phyloP scores from a whole-genome alignment of 2,329 filamentous ascomycete species.

The Paraphoma sp. region DNA sequence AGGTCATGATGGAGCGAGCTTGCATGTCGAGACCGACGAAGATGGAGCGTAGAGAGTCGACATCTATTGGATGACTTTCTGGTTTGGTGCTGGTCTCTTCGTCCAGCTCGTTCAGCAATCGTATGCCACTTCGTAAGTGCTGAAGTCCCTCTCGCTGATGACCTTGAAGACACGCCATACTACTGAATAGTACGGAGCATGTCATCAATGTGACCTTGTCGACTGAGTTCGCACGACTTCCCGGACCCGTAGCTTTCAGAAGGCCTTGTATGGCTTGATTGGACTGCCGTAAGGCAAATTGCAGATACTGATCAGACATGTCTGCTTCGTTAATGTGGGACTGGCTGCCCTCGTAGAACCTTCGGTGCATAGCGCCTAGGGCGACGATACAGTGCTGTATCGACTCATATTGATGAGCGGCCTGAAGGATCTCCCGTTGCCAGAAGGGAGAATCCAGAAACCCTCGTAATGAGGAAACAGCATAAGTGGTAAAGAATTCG shows the following conservation, averaged over 20 bases:
- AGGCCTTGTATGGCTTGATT: slow-evolving; percentile 37
- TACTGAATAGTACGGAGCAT: slow-evolving; percentile 39
- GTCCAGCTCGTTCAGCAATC: slow-evolving; percentile 38
- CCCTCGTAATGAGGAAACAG: slow-evolving; percentile 30
- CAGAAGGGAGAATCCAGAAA: slow-evolving; percentile 41
- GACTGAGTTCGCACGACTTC: slow-evolving; percentile 3
- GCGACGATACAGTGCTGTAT: slow-evolving; percentile 41
- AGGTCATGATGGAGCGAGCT: slow-evolving; percentile 35
- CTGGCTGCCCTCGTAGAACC: slow-evolving; percentile 28
- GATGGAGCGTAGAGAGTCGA: slow-evolving; percentile 36
- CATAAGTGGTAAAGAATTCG: slow-evolving; percentile 38
- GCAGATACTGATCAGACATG: slow-evolving; percentile 28
- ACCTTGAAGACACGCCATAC: slow-evolving; percentile 41
- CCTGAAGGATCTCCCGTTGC: slow-evolving; percentile 39
- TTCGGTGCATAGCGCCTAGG: slow-evolving; percentile 41
- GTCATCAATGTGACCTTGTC: slow-evolving; percentile 41
- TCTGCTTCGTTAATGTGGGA: slow-evolving; percentile 30
- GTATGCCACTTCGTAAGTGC: slow-evolving; percentile 40
- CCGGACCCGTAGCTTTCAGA: slow-evolving; percentile 13
- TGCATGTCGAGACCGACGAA: slow-evolving; percentile 41
- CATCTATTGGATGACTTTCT: slow-evolving; percentile 27
- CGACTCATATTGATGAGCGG: slow-evolving; percentile 36
- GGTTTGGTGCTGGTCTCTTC: slow-evolving; percentile 9
- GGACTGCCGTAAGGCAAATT: slow-evolving; percentile 40
- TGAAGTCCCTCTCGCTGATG: slow-evolving; percentile 35